Evolutionary conservation across 2,329 filamentous ascomycete species (phyloP).

Genomic region (Leptographium flavum): DNA sequence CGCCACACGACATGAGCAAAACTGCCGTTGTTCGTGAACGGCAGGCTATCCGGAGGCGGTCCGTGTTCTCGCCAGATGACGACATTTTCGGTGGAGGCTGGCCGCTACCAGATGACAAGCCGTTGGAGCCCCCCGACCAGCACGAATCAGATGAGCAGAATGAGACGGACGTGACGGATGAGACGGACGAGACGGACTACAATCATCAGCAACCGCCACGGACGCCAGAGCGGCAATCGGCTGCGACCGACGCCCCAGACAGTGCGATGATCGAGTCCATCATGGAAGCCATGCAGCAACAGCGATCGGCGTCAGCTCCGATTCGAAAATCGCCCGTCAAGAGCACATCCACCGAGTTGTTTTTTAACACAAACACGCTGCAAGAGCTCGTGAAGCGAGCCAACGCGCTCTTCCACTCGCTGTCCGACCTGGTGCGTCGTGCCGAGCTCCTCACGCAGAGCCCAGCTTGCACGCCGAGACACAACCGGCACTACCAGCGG

Average conservation of each 20-base stretch:
- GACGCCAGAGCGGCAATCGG: constrained; percentile 21
- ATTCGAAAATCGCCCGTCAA: constrained; percentile 18
- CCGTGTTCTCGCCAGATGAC: constrained; percentile 51
- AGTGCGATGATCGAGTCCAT: constrained; percentile 43
- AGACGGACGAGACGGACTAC: constrained; percentile 16
- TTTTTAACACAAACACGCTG: constrained; percentile 56
- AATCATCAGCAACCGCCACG: constrained; percentile 23
- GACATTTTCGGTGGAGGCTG: constrained; percentile 47
- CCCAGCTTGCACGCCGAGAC: constrained; percentile 34
- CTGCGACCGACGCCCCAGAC: constrained; percentile 16
- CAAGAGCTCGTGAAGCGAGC: constrained; percentile 51
- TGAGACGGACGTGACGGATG: constrained; percentile 23
- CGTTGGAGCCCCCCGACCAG: no score
- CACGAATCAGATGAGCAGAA: no score
- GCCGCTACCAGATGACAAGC: constrained; percentile 26
- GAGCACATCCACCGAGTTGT: constrained; percentile 35
- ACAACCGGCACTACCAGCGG: constrained; percentile 23
- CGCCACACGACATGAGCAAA: constrained; percentile 26
- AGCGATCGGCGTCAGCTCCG: constrained; percentile 30
- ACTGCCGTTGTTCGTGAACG: constrained; percentile 41
- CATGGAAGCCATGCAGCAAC: constrained; percentile 48
- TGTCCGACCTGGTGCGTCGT: constrained; percentile 45
- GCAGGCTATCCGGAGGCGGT: constrained; percentile 37
- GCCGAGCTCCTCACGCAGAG: constrained; percentile 44
- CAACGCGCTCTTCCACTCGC: constrained; percentile 40